Evolutionary conservation across 768 basidiomycete species (phyloP).

Genomic region (Russula foetens): DNA sequence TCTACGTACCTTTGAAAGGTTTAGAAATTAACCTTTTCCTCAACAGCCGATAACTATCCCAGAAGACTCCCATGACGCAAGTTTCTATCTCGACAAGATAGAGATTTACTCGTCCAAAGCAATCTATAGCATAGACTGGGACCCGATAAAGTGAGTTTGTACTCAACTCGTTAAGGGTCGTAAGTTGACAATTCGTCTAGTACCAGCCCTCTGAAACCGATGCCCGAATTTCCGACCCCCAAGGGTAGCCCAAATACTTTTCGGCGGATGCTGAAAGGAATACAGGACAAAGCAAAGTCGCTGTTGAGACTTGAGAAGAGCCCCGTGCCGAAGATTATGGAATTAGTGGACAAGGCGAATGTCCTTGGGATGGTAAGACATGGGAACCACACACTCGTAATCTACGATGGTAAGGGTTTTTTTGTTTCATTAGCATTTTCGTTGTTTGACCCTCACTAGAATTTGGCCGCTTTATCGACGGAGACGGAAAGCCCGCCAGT

Average conservation of each 20-base stretch:
- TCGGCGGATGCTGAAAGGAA: slow-evolving; percentile 17
- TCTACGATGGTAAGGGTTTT: background rate
- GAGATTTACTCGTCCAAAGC: background rate
- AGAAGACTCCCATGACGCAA: background rate
- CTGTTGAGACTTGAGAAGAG: background rate
- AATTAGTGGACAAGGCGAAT: background rate
- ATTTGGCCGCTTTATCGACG: background rate
- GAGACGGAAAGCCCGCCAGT: background rate
- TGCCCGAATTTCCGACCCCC: background rate
- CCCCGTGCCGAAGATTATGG: background rate
- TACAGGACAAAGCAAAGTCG: background rate
- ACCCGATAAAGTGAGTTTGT: background rate
- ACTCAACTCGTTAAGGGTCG: background rate
- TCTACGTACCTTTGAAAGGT: background rate
- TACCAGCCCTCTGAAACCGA: background rate
- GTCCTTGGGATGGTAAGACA: background rate
- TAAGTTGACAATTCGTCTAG: background rate
- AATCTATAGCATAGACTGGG: background rate
- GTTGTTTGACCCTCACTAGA: background rate
- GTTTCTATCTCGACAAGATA: background rate
- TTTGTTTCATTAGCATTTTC: background rate
- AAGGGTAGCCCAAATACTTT: background rate
- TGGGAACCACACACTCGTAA: background rate
- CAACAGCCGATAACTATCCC: background rate
- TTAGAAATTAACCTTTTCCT: background rate